Evolutionary conservation across 2,329 filamentous ascomycete genomes (phyloP), one percentile per base, ranked within the genome.

Genomic region (Penicillium occitanis): DNA sequence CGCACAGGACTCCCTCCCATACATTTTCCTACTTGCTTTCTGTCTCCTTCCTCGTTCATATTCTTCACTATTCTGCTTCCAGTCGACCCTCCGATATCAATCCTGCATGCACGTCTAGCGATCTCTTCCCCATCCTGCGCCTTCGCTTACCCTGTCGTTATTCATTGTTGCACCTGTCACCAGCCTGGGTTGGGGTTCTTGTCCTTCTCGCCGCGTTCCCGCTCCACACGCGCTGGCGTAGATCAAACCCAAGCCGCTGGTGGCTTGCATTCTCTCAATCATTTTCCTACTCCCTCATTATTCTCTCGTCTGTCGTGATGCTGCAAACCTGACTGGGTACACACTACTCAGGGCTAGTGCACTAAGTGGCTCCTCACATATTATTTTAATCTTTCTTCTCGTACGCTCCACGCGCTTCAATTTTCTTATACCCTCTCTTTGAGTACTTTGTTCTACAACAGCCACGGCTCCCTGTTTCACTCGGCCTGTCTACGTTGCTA

Each of bases 1-100:
- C 40, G 35, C 57, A 42, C 40, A 22, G 17, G 28, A 35, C 14
- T 28, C 8, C 17, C 51, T 14, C 17, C 17, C 50, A 44, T 48
- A 11, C 44, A 8, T 28, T 53, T 50, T 37, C 11, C 19, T 33
- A 17, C 58, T 11, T 73, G 28, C 50, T 67, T 70, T 72, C 69
- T 71, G 71, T 28, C 69, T 71, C 70, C 68, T 68, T 67, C 63
- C 59, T 69, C 63, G 65, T 40, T 67, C 58, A 67, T 35, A n/a
- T 35, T 53, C 51, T 44, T 37, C 25, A 53, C 5, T 30, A 53
- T 30, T 55, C 19, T 30, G 10, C 35, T 30, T 35, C 40, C 30
- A 13, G 19, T 62, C 33, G n/a, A 13, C 42, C 25, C 19, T 57
- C 48, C 17, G 58, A 61, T 44, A 44, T 60, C 57, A 30, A 42